phyloP scores from a whole-genome alignment of 2,329 filamentous ascomycete species.

The Ceratocystis lukuohia region DNA sequence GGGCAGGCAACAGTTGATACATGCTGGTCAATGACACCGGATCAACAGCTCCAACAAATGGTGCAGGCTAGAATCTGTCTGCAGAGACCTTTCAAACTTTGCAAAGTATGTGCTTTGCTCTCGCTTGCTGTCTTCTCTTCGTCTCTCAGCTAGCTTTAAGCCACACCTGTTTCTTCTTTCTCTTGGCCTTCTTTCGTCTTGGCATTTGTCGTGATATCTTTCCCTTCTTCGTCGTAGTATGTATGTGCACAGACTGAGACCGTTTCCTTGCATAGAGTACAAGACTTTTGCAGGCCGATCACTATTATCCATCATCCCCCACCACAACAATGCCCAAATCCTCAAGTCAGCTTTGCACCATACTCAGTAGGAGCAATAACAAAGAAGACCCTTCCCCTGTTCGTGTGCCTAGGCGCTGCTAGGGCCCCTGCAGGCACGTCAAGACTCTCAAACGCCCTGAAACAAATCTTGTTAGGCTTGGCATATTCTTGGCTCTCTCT shows the following conservation, averaged over 20 bases:
- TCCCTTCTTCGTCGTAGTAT: not conserved
- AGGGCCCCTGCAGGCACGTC: not conserved
- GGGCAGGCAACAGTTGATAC: no score
- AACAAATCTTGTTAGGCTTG: conserved; percentile 11
- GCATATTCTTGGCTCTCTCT: not conserved
- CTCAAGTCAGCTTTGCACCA: no score
- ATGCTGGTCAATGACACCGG: no score
- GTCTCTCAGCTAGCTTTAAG: not conserved
- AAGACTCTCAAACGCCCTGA: conserved; percentile 16
- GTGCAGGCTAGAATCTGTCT: no score
- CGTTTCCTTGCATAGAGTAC: not conserved
- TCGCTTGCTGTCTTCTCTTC: not conserved
- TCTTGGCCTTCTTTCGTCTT: not conserved
- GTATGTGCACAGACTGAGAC: not conserved
- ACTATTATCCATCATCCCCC: not conserved
- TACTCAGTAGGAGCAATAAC: no score
- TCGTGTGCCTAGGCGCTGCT: no score
- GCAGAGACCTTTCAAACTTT: no score
- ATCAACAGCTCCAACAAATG: no score
- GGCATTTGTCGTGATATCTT: not conserved
- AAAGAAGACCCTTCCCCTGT: no score
- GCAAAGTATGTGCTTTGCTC: no score
- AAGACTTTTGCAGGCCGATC: not conserved
- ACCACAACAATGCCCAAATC: no score
- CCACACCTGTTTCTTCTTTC: not conserved